Evolutionary conservation across 495 filamentous ascomycete genomes (phyloP), one percentile per base, ranked within the genome.

Genomic region (Ascodesmis nigricans): DNA sequence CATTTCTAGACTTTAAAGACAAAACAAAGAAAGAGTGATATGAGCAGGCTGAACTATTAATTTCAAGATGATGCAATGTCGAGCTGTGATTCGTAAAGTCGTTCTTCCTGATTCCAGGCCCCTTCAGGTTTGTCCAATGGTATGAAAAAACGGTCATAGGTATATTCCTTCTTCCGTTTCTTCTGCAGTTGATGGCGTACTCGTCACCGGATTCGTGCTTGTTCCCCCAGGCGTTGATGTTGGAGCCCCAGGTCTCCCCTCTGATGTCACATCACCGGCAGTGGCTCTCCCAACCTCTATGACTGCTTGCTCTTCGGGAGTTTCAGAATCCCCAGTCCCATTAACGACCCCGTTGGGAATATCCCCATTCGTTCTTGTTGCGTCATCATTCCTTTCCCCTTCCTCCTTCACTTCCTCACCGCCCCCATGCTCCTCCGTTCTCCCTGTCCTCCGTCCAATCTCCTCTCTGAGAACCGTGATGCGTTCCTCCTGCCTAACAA

Each of bases 381-480:
- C 14, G 31, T 36, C 34, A 21, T 22, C 18, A 20, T 21, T 33
- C 17, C 13, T 15, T 11, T 34, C 35, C 4, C 20, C 16, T n/a
- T 29, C 17, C 13, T 33, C 30, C 39, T 52, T 52, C 40, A 52
- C 54, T 46, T 52, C 46, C 45, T 38, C n/a, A n/a, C n/a, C 56
- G 45, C 22, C 53, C 44, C 38, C 33, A 50, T 39, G 49, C 46
- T 56, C 55, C 33, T 41, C 44, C 1, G 38, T 42, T 20, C 33
- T 43, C 10, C 36, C 53, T 35, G 27, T 55, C 27, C 74, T 59
- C 35, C 56, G 53, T 53, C 76, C 71, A 5, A 76, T 61, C 57
- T 79, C 74, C 29, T 37, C 44, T 50, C 58, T 63, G 28, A 77
- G 42, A 40, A 75, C 36, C 33, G 35, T 45, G 31, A 78, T 56